Base-by-base conservation (phyloP, 208 protist species). In the Trypanosomatidae sp. region DNA sequence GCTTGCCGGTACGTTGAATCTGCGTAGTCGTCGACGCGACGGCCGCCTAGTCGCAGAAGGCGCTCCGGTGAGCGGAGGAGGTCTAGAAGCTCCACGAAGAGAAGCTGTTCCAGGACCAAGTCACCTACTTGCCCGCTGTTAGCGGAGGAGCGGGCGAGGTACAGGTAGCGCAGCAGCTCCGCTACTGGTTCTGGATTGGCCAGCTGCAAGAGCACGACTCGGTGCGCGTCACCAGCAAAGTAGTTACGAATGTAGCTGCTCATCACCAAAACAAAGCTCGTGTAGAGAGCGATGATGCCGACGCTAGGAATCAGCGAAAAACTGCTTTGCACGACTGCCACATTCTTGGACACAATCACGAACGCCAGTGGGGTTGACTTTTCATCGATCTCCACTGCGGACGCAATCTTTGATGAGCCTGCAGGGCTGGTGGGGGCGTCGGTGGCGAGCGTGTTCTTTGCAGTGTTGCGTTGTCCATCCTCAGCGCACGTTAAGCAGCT, bases 271-370 rank as follows among this genome's bases (percentile, higher is more conserved):
- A 95, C 81, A 49, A 95, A 89, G 30, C 88, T 95, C 30, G 87
- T 89, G 75, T 95, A 95, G 58, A 95, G 82, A 3, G 91, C 88
- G 62, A 95, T 79, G 41, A 95, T 88, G 47, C 88, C 86, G 0
- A 87, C 44, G 71, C 83, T 89, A 2, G 87, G 83, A 25, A 91
- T 78, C 66, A 88, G 85, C 15, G 76, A 81, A 62, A 91, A 71
- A 22, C 74, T 77, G 49, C 73, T 76, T 25, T 81, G 60, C 43
- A 81, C 64, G 9, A 69, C 73, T 6, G 81, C 69, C 43, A 85
- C 84, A 68, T 88, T 73, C 13, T 69, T 71, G 13, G 86, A 91
- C 33, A 70, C 75, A 3, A 91, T 81, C 19, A 87, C 44, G 44
- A 72, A 71, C 36, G 72, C 64, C 36, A 87, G 6, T 3, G 69